Evolutionary conservation across 345 rosid species (phyloP), one percentile per base, ranked within the genome.

Genomic region (Mercurialis annua): DNA sequence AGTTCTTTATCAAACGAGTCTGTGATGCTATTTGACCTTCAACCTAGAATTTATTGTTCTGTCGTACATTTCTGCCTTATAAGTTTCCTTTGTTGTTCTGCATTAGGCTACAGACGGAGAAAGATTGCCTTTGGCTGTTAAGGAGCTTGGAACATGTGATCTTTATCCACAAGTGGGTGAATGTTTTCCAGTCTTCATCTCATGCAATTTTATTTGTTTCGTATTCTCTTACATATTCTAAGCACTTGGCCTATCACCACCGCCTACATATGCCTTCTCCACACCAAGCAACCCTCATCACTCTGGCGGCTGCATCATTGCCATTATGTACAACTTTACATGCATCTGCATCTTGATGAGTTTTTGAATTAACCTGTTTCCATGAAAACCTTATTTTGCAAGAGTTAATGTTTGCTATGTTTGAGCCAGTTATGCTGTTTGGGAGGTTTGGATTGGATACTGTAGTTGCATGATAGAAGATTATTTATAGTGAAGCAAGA

Each of bases 61-160:
- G 70, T 65, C 38, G 49, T 65, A 50, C 62, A 64, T 73, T 66
- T 23, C 73, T 57, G 55, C 59, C 49, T 56, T 49, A 6, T n/a
- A 59, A 57, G 59, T 40, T 64, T 33, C 21, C 61, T 55, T 76
- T 27, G 40, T 74, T 66, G 24, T 56, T 59, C 36, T 71, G 65
- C 59, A 65, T 62, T 87, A 95, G 99, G 92, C 78, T 55, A 90
- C 98, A 16, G 98, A 95, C 79, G 99, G 98, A 77, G 99, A 95
- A 81, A 85, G 99, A 74, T 81, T 95, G 84, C 99, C 99, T 27
- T 71, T 92, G 85, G 89, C 94, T 77, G 97, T 95, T 54, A 95
- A 95, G 83, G 99, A 95, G 82, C 67, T 95, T 86, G 99, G 99
- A 70, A 95, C 94, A 49, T 95, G 99, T 71, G 99, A 95, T 82